phyloP scores from a whole-genome alignment of 305 asterid species.

The Lippia alba region DNA sequence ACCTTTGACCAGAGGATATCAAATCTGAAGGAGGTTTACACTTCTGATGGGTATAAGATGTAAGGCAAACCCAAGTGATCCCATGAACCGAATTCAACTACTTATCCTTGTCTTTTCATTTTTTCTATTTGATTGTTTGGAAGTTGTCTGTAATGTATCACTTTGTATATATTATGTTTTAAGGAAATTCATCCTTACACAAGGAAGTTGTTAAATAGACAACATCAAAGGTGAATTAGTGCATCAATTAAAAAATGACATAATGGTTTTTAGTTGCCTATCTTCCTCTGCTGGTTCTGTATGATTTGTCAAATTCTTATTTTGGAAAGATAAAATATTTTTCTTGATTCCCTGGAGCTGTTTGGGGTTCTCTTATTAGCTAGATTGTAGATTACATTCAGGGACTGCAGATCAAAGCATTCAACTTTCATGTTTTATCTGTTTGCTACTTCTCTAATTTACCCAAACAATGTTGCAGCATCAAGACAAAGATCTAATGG shows the following conservation, averaged over 20 bases:
- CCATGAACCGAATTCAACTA: background rate
- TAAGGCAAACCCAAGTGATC: constrained; percentile 42
- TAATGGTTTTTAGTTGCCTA: constrained; percentile 3
- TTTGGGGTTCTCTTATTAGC: constrained; percentile 15
- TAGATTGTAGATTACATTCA: constrained; percentile 10
- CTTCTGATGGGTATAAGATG: constrained; percentile 89
- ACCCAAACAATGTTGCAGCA: constrained; percentile 28
- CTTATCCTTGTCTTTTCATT: constrained; percentile 14
- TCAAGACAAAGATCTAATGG: constrained; percentile 38
- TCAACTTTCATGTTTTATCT: constrained; percentile 18
- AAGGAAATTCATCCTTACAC: background rate
- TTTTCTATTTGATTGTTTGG: background rate
- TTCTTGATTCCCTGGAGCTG: background rate
- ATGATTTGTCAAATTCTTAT: background rate
- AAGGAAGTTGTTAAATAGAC: background rate
- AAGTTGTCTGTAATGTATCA: constrained; percentile 6
- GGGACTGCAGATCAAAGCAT: constrained; percentile 17
- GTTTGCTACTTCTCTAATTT: constrained; percentile 32
- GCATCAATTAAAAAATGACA: constrained; percentile 1
- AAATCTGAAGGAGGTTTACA: constrained; percentile 87
- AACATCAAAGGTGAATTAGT: constrained; percentile 14
- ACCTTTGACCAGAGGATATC: constrained; percentile 75
- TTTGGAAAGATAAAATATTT: constrained; percentile 7
- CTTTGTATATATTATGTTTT: constrained; percentile 6
- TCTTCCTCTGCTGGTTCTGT: constrained; percentile 21